Conservation (phyloP, 1,139 yeast species). For the Saccharomyces hybrid region DNA sequence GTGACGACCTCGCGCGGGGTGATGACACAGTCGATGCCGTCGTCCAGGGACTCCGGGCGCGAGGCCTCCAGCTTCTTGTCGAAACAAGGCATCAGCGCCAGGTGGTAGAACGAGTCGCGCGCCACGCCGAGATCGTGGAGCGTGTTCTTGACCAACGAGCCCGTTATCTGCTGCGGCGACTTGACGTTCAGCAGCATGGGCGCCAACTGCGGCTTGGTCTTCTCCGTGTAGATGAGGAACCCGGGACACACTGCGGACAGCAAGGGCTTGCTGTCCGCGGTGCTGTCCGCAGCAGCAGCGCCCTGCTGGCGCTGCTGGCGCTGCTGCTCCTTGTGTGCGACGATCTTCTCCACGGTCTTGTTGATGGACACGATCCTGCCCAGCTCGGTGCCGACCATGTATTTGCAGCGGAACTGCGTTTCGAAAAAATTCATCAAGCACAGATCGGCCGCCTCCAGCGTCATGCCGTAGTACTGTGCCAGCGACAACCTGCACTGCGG, state of each 20-base stretch:
- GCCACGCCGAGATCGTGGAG: conserved; percentile 39
- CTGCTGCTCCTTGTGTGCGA: conserved; percentile 20
- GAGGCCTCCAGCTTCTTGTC: conserved; percentile 95
- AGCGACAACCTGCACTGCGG: conserved; percentile 83
- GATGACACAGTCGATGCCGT: conserved; percentile 86
- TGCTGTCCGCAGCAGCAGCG: conserved; percentile 6
- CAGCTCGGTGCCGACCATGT: conserved; percentile 75
- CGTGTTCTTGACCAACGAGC: conserved; percentile 52
- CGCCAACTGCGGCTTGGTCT: conserved; percentile 80
- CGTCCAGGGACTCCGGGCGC: conserved; percentile 50
- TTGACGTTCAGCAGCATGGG: conserved; percentile 58
- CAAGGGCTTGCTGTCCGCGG: conserved; percentile 19
- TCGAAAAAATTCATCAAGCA: conserved; percentile 51
- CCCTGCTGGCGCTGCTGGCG: too few species aligned
- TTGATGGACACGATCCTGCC: conserved; percentile 67
- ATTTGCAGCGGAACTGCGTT: conserved; percentile 56
- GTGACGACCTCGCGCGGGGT: conserved; percentile 84
- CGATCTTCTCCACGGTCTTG: conserved; percentile 49
- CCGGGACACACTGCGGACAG: conserved; percentile 84
- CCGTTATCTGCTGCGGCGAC: conserved; percentile 92
- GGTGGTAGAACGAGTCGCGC: conserved; percentile 52
- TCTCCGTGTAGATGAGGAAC: conserved; percentile 92
- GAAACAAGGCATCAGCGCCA: conserved; percentile 92
- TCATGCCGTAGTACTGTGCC: conserved; percentile 55
- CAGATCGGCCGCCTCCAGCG: conserved; percentile 52